Base-by-base conservation (phyloP, 2,329 filamentous ascomycete species). In the Cytospora mali region DNA sequence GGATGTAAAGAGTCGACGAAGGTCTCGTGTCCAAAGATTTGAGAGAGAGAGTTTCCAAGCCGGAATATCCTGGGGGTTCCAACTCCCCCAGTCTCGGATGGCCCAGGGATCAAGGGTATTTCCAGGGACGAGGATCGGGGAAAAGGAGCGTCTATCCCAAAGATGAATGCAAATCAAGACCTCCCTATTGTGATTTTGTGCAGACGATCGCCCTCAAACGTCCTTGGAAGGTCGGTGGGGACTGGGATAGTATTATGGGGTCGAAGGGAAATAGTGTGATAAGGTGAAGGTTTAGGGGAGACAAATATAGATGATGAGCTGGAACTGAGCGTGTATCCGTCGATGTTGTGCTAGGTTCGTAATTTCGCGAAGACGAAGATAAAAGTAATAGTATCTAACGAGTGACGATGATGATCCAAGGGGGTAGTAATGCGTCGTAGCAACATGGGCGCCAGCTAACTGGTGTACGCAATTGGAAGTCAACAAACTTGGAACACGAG, bases 151-250 rank as follows among this genome's bases (percentile, higher is more conserved):
- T 10, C 42, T 23, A 46, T 6, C 42, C 42, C 7, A 46, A 46
- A 46, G 42, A 46, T 46, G 42, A 46, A 23, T 46, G 42, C n/a
- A 46, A 46, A 46, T 46, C 42, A 46, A 10, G n/a, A 23, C n/a
- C 21, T 46, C n/a, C 21, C 42, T 46, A 10, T 21, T n/a, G 42
- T 46, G 42, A 46, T 46, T 46, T 46, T 46, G 7, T 46, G 10
- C 42, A 46, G 42, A 46, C 42, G 42, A 46, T 46, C 42, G n/a
- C 42, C 42, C 42, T 46, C 42, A n/a, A 46, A 46, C n/a, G 42
- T 46, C 42, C 42, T 46, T 46, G 42, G 9, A 46, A 21, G n/a
- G 42, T 6, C 13, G 42, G 42, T 23, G 42, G 42, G 42, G 42
- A 11, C 10, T 13, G n/a, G n/a, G n/a, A 23, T 23, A 13, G 42